Evolutionary conservation across 2,329 filamentous ascomycete species (phyloP).

Genomic region (Phoma herbarum): DNA sequence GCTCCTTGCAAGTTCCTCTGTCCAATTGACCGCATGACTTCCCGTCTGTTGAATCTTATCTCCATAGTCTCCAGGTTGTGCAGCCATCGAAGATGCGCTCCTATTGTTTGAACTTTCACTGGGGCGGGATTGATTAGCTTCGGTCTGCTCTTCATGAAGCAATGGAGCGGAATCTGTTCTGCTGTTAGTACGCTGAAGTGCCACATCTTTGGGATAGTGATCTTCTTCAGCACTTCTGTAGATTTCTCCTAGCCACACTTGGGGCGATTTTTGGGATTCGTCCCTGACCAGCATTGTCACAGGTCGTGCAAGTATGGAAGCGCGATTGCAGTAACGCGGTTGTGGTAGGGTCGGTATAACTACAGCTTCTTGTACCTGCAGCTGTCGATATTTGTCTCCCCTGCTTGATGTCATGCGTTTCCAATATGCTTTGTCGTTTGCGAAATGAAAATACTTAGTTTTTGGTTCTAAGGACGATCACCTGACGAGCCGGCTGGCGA

Average conservation of each 20-base stretch:
- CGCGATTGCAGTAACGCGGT: too few relatives aligned
- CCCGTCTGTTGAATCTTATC: background rate
- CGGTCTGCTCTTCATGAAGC: background rate
- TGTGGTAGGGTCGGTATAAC: too few relatives aligned
- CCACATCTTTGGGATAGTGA: too few relatives aligned
- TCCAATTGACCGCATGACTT: background rate
- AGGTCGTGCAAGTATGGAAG: background rate
- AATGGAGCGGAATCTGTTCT: background rate
- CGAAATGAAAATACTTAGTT: background rate
- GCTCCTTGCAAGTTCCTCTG: too few relatives aligned
- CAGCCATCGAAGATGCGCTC: background rate
- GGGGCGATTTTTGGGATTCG: background rate
- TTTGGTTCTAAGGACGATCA: background rate
- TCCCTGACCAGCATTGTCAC: background rate
- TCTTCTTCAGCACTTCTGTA: background rate
- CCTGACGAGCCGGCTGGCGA: background rate
- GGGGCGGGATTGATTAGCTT: background rate
- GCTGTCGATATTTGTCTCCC: background rate
- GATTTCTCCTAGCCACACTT: background rate
- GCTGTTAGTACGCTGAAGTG: too few relatives aligned
- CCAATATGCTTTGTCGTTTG: too few relatives aligned
- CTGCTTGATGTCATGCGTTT: background rate
- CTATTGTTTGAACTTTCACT: background rate
- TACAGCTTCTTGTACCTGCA: background rate
- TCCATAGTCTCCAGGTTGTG: background rate